phyloP scores from a whole-genome alignment of 495 filamentous ascomycete species.

The Penicillium atrosanguineum region DNA sequence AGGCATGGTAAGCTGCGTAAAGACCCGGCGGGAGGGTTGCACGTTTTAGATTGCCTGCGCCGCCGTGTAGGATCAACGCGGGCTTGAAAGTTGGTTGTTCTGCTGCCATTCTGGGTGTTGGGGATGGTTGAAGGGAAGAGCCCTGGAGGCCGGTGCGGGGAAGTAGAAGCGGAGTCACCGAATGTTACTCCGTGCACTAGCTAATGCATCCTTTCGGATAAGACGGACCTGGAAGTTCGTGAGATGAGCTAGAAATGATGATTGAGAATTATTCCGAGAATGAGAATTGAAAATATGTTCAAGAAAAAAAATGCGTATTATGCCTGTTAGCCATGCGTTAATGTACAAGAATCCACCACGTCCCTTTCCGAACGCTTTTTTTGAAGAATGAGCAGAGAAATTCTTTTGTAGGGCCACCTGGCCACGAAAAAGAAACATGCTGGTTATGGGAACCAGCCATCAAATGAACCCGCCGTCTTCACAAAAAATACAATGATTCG shows the following conservation, averaged over 20 bases:
- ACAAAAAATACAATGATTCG: conserved; percentile 35
- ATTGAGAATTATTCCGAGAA: not conserved
- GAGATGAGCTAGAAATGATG: too few relatives aligned
- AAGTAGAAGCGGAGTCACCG: conserved; percentile 4
- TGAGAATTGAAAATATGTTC: conserved; percentile 9
- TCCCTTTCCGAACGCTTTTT: conserved; percentile 21
- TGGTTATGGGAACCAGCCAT: conserved; percentile 18
- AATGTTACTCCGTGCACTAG: conserved; percentile 1
- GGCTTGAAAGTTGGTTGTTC: conserved; percentile 45
- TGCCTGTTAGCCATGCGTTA: conserved; percentile 39
- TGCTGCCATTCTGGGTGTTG: conserved; percentile 8
- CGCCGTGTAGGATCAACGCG: conserved; percentile 82
- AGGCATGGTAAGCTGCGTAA: conserved; percentile 57
- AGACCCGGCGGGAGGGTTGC: conserved; percentile 59
- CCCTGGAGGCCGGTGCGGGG: conserved; percentile 5
- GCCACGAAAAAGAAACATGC: conserved; percentile 18
- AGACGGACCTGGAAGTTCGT: not conserved
- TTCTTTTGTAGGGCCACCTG: conserved; percentile 10
- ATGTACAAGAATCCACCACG: conserved; percentile 37
- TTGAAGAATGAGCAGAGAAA: conserved; percentile 23
- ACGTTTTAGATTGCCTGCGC: conserved; percentile 76
- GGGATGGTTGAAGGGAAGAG: not conserved
- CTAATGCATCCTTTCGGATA: not conserved
- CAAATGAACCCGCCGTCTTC: conserved; percentile 32
- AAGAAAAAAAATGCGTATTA: conserved; percentile 32